Conservation (phyloP, 768 basidiomycete genomes). For the Pisolithus tinctorius region DNA sequence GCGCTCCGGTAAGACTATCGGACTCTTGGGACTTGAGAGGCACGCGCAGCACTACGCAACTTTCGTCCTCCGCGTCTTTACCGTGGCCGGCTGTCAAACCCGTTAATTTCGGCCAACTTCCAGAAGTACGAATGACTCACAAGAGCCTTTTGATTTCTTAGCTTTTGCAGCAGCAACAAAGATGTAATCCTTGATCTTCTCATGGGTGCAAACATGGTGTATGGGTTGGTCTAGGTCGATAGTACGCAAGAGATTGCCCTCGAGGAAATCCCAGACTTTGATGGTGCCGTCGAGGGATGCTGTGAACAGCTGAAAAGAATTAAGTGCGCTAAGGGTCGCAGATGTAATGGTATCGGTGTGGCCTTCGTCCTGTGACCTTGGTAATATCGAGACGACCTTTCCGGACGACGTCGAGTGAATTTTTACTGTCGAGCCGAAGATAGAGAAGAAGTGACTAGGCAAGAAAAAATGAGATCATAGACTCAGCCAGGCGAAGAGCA, state of each 20-base stretch:
- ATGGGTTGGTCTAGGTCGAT: constrained; percentile 67
- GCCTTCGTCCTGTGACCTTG: constrained; percentile 38
- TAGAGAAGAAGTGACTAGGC: constrained; percentile 81
- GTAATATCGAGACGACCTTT: constrained; percentile 78
- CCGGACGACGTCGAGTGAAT: constrained; percentile 79
- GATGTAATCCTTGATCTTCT: constrained; percentile 57
- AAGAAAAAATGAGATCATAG: constrained; percentile 6
- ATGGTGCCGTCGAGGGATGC: constrained; percentile 78
- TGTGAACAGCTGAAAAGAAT: constrained; percentile 85
- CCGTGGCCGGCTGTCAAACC: constrained; percentile 6
- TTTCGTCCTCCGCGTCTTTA: constrained; percentile 34
- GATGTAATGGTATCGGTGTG: constrained; percentile 58
- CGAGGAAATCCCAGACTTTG: constrained; percentile 91
- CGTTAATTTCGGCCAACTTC: not conserved
- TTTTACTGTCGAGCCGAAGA: constrained; percentile 75
- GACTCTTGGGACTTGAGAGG: constrained; percentile 42
- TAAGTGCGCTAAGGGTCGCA: constrained; percentile 73
- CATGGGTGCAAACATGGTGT: constrained; percentile 64
- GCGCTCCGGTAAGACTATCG: constrained; percentile 34
- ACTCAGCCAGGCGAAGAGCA: constrained; percentile 6
- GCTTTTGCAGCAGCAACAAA: constrained; percentile 60
- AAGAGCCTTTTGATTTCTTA: constrained; percentile 31
- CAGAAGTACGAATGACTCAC: constrained; percentile 8
- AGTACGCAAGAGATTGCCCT: constrained; percentile 70
- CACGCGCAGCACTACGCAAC: constrained; percentile 48